Conservation (phyloP, 2,329 filamentous ascomycete species). For the Cordyceps javanica region DNA sequence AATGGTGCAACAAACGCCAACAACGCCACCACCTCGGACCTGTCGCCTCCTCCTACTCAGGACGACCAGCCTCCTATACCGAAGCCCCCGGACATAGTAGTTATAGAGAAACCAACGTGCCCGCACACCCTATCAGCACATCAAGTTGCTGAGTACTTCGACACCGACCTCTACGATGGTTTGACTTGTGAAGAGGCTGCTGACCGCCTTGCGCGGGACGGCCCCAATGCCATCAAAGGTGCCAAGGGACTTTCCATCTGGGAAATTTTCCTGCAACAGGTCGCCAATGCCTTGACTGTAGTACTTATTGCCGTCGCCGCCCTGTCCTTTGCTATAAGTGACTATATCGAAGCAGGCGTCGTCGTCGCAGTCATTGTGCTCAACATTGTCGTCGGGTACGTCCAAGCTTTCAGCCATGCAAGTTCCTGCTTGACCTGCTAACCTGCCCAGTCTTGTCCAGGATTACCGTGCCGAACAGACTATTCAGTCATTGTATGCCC, state of each 20-base stretch:
- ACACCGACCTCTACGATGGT: conserved; percentile 49
- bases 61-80: conserved; percentile 36
- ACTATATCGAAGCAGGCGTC: conserved; percentile 58
- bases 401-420: neutral
- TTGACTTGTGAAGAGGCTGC: conserved; percentile 57
- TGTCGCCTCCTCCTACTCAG: conserved; percentile 28
- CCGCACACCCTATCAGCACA: conserved; percentile 31
- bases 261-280: conserved; percentile 70
- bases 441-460: conserved; percentile 43
- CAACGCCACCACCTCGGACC: conserved; percentile 29
- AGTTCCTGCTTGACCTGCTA: neutral
- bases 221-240: conserved; percentile 65
- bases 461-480: conserved; percentile 57
- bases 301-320: conserved; percentile 72
- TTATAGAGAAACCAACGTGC: conserved; percentile 29
- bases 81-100: conserved; percentile 28
- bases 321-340: conserved; percentile 57
- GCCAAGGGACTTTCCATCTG: conserved; percentile 66
- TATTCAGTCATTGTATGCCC: conserved; percentile 53
- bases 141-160: conserved; percentile 31
- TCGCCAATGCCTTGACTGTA: conserved; percentile 70
- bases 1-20: conserved; percentile 37
- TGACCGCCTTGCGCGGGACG: conserved; percentile 59
- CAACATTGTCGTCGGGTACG: conserved; percentile 60
- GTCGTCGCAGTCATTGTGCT: conserved; percentile 59